Conservation (phyloP, 2,329 filamentous ascomycete species). For the Diaporthe sp. region DNA sequence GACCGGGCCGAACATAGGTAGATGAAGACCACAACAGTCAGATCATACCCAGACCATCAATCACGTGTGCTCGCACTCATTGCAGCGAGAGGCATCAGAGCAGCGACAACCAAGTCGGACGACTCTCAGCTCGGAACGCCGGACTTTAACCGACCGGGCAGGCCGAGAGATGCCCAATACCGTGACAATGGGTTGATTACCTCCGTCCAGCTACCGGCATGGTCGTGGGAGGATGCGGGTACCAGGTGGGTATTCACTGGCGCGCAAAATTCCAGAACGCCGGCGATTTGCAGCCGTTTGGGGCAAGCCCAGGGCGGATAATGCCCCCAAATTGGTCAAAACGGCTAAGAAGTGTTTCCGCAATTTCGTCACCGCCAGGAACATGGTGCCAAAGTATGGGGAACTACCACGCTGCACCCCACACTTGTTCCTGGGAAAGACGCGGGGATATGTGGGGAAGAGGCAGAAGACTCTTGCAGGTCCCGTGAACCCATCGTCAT, state of each 20-base stretch:
- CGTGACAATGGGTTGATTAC: not conserved
- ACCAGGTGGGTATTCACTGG: not conserved
- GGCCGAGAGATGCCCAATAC: not conserved
- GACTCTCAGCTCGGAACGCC: constrained; percentile 8
- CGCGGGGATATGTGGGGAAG: constrained; percentile 35
- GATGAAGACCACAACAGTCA: not conserved
- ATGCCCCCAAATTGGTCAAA: not conserved
- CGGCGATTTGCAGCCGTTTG: not conserved
- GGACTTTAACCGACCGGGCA: constrained; percentile 22
- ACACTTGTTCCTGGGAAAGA: constrained; percentile 18
- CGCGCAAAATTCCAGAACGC: not conserved
- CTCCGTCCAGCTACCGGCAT: constrained; percentile 16
- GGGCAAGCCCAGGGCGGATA: constrained; percentile 10
- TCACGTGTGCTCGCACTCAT: not conserved
- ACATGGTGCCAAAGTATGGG: constrained; percentile 19
- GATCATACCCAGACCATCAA: not conserved
- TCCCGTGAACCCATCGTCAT: constrained; percentile 20
- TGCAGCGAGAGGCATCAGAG: not conserved
- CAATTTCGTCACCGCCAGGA: constrained; percentile 32
- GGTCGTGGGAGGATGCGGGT: not conserved
- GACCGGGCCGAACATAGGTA: not conserved
- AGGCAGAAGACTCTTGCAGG: not conserved
- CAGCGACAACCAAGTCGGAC: not conserved
- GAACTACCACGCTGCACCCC: constrained; percentile 31
- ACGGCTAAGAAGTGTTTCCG: not conserved